Evolutionary conservation across 2,329 filamentous ascomycete species (phyloP), one percentile per base, ranked within the genome.

Genomic region (Incumbomyces lentus): DNA sequence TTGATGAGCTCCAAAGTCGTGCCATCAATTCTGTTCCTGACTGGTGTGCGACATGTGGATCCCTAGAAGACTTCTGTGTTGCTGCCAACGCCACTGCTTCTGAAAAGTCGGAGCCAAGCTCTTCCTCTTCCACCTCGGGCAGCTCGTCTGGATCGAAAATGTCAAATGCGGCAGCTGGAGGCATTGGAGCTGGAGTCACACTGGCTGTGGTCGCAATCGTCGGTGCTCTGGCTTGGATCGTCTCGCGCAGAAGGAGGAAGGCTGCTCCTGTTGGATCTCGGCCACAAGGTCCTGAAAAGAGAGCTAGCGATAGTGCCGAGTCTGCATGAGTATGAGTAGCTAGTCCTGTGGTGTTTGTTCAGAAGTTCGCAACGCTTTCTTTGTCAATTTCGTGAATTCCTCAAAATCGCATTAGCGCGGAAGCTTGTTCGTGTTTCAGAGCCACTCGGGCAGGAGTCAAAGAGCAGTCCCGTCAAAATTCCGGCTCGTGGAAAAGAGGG

Each of bases 71-170:
- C 79, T 44, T 44, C 14, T 44, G 41, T 35, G 41, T 44, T 4
- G 41, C 30, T 68, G 68, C 46, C 72, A 81, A 13, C 69, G 76
- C 36, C n/a, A 39, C 33, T 80, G 80, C 65, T 52, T 76, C 35
- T 80, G 22, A 26, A 8, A 26, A 8, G 5, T 77, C 64, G 73
- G 75, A 61, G 80, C 79, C 51, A 75, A 76, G 14, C 18, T 16
- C 35, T 10, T 8, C 8, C 8, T 39, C 36, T 13, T 16, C n/a
- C 12, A 17, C 14, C 18, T 16, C 36, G 18, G 18, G n/a, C n/a
- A 5, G 6, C 12, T 39, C 36, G n/a, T 39, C 36, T 29, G 12
- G 19, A 16, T 46, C 44, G 4, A 34, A 33, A n/a, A 14, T 48
- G 17, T 44, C 40, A 5, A 48, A 48, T 19, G 46, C 46, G 16